phyloP scores from a whole-genome alignment of 495 filamentous ascomycete genomes.

The Podospora pseudopauciseta region DNA sequence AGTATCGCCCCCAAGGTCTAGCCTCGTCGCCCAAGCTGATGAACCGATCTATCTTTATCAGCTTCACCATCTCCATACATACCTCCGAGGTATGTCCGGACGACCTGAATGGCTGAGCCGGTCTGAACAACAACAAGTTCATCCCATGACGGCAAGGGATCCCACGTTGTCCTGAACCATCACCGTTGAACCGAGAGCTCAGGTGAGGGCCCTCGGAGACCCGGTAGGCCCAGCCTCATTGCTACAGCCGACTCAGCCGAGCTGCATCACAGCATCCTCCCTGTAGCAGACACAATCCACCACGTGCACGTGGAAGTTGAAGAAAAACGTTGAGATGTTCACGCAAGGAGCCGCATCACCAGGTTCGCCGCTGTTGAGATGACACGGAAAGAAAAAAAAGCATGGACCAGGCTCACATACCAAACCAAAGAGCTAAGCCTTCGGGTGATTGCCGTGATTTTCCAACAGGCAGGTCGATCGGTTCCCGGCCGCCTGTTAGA shows the following conservation, averaged over 20 bases:
- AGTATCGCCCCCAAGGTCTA: not conserved
- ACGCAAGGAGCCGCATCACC: not conserved
- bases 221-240: not conserved
- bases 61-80: not conserved
- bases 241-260: too few relatives aligned
- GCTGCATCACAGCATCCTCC: too few relatives aligned
- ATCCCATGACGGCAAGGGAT: not conserved
- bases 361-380: not conserved
- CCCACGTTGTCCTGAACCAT: not conserved
- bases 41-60: not conserved
- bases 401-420: not conserved
- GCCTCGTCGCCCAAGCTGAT: not conserved
- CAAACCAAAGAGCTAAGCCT: not conserved
- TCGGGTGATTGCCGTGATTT: slow-evolving; percentile 12
- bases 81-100: not conserved
- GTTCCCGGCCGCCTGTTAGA: not conserved
- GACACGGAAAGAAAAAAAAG: not conserved
- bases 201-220: not conserved
- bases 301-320: not conserved
- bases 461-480: not conserved
- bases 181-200: not conserved
- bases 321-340: not conserved
- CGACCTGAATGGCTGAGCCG: not conserved
- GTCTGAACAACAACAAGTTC: too few relatives aligned
- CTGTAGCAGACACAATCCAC: too few relatives aligned